A percentile compares a stretch with the other conserved stretches of the same genome.
phyloP scores from a whole-genome alignment of 441 rosid species.

The Populus tomentosa region DNA sequence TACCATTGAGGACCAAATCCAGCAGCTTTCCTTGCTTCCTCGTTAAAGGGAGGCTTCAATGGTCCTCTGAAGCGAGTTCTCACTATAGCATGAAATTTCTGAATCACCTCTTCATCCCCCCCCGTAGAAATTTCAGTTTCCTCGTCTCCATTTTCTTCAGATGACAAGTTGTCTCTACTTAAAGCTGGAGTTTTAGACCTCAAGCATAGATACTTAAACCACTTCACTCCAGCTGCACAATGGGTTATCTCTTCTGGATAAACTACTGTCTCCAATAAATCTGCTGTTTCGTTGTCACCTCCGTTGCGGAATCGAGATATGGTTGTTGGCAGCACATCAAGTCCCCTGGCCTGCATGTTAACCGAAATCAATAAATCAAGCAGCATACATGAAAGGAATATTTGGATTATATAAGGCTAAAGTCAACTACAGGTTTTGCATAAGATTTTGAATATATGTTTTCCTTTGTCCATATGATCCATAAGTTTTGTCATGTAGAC shows the following conservation, averaged over 20 bases:
- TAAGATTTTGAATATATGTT: not conserved
- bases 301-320: slow-evolving; percentile 74
- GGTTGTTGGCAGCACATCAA: slow-evolving; percentile 81
- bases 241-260: slow-evolving; percentile 83
- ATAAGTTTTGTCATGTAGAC: not conserved
- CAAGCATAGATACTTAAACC: slow-evolving; percentile 56
- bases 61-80: slow-evolving; percentile 81
- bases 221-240: slow-evolving; percentile 69
- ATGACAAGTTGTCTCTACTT: slow-evolving; percentile 1
- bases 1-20: slow-evolving; percentile 89
- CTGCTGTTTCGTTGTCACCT: slow-evolving; percentile 74
- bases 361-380: not conserved
- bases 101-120: slow-evolving; percentile 43
- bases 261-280: slow-evolving; percentile 61
- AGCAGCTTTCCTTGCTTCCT: slow-evolving; percentile 78
- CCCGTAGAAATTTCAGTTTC: slow-evolving; percentile 19
- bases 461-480: not conserved
- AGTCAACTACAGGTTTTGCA: not conserved
- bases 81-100: slow-evolving; percentile 61
- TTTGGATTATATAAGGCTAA: not conserved
- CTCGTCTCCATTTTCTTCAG: slow-evolving; percentile 15
- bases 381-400: not conserved
- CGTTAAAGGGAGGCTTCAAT: slow-evolving; percentile 76
- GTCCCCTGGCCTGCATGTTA: slow-evolving; percentile 74
- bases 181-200: slow-evolving; percentile 23